phyloP scores from a whole-genome alignment of 805 yeast species.

The Hyphopichia homilentoma region DNA sequence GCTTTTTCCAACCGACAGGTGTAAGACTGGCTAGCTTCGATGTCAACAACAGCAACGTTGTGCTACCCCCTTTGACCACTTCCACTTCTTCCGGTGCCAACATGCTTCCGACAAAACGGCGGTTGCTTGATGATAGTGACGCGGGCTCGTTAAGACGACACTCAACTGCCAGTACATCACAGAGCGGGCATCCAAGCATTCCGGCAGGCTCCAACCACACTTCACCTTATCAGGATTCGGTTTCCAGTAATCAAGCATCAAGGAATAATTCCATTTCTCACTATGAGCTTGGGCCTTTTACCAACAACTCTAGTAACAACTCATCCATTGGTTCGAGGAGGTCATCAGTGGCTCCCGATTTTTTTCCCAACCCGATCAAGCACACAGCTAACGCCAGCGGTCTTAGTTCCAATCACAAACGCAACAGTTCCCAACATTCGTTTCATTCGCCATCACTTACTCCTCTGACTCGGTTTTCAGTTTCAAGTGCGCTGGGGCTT shows the following conservation, averaged over 20 bases:
- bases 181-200: no score
- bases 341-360: slow-evolving; percentile 41
- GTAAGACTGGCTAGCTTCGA: slow-evolving; percentile 25
- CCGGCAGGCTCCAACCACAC: no score
- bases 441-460: slow-evolving; percentile 26
- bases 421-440: slow-evolving; percentile 27
- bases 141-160: slow-evolving; percentile 17
- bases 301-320: slow-evolving; percentile 15
- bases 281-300: slow-evolving; percentile 17
- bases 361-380: slow-evolving; percentile 38
- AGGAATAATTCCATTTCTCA: slow-evolving; percentile 40
- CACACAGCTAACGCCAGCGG: slow-evolving; percentile 7
- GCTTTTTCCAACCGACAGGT: slow-evolving; percentile 4
- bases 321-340: slow-evolving; percentile 33
- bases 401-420: slow-evolving; percentile 15
- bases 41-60: slow-evolving; percentile 5
- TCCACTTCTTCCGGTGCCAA: background rate
- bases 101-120: slow-evolving; percentile 18
- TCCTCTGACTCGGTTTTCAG: slow-evolving; percentile 20
- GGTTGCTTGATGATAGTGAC: slow-evolving; percentile 22
- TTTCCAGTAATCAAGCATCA: slow-evolving; percentile 28
- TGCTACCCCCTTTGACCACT: slow-evolving; percentile 15
- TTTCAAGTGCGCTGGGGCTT: slow-evolving; percentile 11
- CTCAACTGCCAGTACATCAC: slow-evolving; percentile 21
- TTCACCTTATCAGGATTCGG: slow-evolving; percentile 29